A percentile compares a stretch with the other conserved stretches of the same genome.
Conservation (phyloP, 208 protist genomes). For the Naegleria lovaniensis region DNA sequence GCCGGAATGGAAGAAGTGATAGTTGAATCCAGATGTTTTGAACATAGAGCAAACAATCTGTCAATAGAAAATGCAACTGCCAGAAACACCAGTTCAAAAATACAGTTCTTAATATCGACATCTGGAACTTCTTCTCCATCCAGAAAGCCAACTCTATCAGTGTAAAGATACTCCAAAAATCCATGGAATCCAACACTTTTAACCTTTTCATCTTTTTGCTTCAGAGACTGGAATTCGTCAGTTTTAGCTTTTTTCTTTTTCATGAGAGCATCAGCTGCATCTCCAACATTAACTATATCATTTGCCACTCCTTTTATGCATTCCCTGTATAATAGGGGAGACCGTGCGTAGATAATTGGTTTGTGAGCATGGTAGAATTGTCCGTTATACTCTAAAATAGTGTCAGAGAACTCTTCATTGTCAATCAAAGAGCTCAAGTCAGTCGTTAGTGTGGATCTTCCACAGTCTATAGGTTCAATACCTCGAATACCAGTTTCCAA, state of each 20-base stretch:
- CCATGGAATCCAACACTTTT: background rate
- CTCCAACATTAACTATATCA: background rate
- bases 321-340: background rate
- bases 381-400: background rate
- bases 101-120: background rate
- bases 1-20: background rate
- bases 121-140: background rate
- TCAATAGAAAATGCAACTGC: background rate
- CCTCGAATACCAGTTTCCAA: background rate
- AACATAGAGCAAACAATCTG: background rate
- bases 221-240: background rate
- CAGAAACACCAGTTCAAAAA: background rate
- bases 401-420: background rate
- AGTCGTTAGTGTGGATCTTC: background rate
- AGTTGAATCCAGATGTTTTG: background rate
- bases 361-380: background rate
- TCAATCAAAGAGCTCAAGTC: background rate
- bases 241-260: background rate
- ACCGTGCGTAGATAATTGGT: background rate
- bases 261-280: background rate
- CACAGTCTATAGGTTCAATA: conserved; percentile 15
- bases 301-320: background rate
- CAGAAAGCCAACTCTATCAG: background rate
- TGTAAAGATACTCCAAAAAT: conserved; percentile 9
- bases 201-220: background rate